These are phyloP conservation scores for Keithomyces neogunnii DNA, from an alignment of 2,329 filamentous ascomycete species.

Conservation along the genomic window DNA sequence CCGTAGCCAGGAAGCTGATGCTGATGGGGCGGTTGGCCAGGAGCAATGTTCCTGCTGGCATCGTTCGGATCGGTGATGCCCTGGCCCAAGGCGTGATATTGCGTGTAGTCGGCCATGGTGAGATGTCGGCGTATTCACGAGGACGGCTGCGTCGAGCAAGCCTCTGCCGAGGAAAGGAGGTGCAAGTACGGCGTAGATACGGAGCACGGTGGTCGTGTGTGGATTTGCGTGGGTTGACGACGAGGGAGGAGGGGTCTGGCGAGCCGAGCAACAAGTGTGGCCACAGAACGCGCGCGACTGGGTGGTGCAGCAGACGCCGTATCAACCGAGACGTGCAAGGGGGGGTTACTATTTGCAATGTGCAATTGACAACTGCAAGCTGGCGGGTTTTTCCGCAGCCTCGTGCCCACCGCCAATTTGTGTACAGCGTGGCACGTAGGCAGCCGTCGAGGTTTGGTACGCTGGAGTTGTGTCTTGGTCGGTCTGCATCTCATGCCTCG, in stretches of 20 bases:
- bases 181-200: background rate
- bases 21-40: slow-evolving; percentile 48
- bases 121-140: background rate
- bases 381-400: no score
- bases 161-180: slow-evolving; percentile 3
- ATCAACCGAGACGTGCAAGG: no score
- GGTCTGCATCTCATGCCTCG: slow-evolving; percentile 7
- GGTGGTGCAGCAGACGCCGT: no score
- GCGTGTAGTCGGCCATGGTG: slow-evolving; percentile 46
- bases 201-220: background rate
- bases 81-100: slow-evolving; percentile 49
- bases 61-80: slow-evolving; percentile 48
- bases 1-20: slow-evolving; percentile 26
- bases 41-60: slow-evolving; percentile 37
- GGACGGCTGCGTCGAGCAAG: slow-evolving; percentile 2
- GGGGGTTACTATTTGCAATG: no score
- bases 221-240: background rate
- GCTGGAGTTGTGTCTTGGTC: background rate
- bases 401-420: background rate
- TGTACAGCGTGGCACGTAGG: no score
- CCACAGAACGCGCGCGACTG: no score
- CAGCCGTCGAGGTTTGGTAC: no score
- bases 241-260: background rate
- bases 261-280: no score
- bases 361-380: no score